Evolutionary conservation across 371 early-diverging fungal species (phyloP).

Genomic region (Thermomucor indicae-seudaticae): DNA sequence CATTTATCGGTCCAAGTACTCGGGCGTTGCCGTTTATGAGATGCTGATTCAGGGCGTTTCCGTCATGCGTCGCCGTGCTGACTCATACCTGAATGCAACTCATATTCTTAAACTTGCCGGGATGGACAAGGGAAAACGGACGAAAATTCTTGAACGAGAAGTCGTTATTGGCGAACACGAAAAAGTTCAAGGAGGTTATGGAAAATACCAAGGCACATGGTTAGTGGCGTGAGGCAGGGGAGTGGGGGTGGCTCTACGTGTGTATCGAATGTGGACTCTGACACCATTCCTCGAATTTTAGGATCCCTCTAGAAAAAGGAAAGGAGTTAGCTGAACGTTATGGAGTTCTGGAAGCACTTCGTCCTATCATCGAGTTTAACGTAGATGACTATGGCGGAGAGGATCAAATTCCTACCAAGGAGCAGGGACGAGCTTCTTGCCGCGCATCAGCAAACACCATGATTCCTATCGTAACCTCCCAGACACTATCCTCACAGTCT

Average conservation of each 20-base stretch:
- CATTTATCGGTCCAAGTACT: slow-evolving; percentile 75
- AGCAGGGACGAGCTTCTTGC: slow-evolving; percentile 15
- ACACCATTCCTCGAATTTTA: too few species aligned
- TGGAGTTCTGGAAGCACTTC: slow-evolving; percentile 54
- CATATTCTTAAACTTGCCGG: slow-evolving; percentile 97
- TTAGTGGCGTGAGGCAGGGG: too few species aligned
- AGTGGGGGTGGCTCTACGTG: too few species aligned
- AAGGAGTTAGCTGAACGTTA: slow-evolving; percentile 71
- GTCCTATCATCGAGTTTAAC: slow-evolving; percentile 66
- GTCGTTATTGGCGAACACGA: slow-evolving; percentile 83
- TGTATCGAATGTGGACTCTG: too few species aligned
- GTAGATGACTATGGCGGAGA: slow-evolving; percentile 25
- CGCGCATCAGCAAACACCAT: slow-evolving; percentile 5
- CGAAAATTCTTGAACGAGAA: slow-evolving; percentile 90
- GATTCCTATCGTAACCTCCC: not conserved
- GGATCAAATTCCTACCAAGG: slow-evolving; percentile 20
- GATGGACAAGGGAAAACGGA: slow-evolving; percentile 88
- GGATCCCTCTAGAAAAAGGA: slow-evolving; percentile 82
- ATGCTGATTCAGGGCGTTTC: slow-evolving; percentile 78
- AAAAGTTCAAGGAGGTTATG: slow-evolving; percentile 97
- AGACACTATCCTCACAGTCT: not conserved
- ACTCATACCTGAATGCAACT: slow-evolving; percentile 93
- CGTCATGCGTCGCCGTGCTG: slow-evolving; percentile 87
- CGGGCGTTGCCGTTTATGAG: slow-evolving; percentile 83
- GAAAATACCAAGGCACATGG: slow-evolving; percentile 96